Conservation (phyloP, 2,329 filamentous ascomycete genomes). For the Beauveria rudraprayagi region DNA sequence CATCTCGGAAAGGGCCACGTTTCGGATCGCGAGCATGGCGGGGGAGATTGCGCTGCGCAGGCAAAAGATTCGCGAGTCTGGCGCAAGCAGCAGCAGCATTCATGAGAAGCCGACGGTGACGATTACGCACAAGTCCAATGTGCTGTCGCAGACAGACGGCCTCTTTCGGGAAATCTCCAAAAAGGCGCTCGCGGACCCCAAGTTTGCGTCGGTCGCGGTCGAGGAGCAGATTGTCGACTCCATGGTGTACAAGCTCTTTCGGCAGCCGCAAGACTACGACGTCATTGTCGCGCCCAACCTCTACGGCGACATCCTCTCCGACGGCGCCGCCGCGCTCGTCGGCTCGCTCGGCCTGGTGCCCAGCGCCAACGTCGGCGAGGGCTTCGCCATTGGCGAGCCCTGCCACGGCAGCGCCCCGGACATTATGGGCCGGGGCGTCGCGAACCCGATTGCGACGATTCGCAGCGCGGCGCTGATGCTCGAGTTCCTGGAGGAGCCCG, state of each 20-base stretch:
- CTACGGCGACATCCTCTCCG: slow-evolving; percentile 93
- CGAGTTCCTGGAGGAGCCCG: slow-evolving; percentile 84
- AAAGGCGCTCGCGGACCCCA: slow-evolving; percentile 57
- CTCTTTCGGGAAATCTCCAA: slow-evolving; percentile 81
- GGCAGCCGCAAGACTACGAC: slow-evolving; percentile 89
- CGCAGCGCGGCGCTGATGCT: slow-evolving; percentile 90
- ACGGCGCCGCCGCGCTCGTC: slow-evolving; percentile 89
- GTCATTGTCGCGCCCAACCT: slow-evolving; percentile 97
- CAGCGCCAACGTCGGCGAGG: slow-evolving; percentile 87
- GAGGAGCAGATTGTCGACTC: slow-evolving; percentile 99
- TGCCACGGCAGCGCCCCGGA: slow-evolving; percentile 96
- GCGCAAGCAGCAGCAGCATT: slow-evolving; percentile 32
- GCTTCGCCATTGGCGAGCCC: slow-evolving; percentile 93
- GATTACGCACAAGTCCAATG: slow-evolving; percentile 97
- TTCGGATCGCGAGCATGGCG: slow-evolving; percentile 84
- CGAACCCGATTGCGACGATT: slow-evolving; percentile 93
- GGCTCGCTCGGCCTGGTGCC: slow-evolving; percentile 89
- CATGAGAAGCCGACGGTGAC: slow-evolving; percentile 72
- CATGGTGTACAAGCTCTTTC: slow-evolving; percentile 99
- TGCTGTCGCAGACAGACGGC: slow-evolving; percentile 91
- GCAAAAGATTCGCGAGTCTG: slow-evolving; percentile 65
- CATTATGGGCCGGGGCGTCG: slow-evolving; percentile 80
- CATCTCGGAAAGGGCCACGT: slow-evolving; percentile 78
- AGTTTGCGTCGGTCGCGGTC: slow-evolving; percentile 57
- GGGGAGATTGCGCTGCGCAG: slow-evolving; percentile 87